These are phyloP conservation scores for Colletotrichum abscissum DNA, from an alignment of 2,329 filamentous ascomycete species.

Conservation along the genomic window DNA sequence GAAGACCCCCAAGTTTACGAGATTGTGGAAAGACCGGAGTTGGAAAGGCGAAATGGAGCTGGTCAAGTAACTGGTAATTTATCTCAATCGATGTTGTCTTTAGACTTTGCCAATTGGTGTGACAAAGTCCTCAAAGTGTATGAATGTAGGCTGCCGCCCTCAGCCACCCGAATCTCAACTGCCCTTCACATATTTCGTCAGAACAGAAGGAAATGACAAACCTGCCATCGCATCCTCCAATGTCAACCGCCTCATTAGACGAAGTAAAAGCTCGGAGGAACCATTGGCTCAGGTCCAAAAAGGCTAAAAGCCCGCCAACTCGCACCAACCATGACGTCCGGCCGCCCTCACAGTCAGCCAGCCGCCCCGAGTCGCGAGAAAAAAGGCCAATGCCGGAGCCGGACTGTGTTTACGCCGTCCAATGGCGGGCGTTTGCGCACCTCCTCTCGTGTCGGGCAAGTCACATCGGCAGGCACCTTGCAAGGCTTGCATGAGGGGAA, in stretches of 20 bases:
- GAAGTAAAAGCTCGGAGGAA: conserved; percentile 19
- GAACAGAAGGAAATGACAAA: background rate
- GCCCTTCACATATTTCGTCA: background rate
- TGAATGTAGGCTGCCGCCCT: background rate
- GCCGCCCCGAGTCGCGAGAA: background rate
- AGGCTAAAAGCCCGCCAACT: background rate
- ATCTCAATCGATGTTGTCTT: background rate
- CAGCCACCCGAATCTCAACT: background rate
- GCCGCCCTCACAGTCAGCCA: conserved; percentile 10
- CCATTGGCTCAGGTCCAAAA: conserved; percentile 10
- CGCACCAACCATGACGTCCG: conserved; percentile 1
- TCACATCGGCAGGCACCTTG: conserved; percentile 20
- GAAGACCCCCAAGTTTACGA: too few relatives aligned
- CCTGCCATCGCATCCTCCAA: conserved; percentile 1
- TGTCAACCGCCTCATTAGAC: background rate
- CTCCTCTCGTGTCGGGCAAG: background rate
- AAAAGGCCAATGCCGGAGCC: background rate
- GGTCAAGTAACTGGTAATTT: too few relatives aligned
- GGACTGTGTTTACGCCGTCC: background rate
- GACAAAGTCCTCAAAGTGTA: too few relatives aligned
- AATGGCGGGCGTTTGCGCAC: conserved; percentile 4
- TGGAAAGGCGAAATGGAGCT: too few relatives aligned
- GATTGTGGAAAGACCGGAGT: too few relatives aligned
- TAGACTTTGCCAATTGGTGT: background rate
- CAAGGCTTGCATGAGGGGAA: conserved; percentile 29